Evolutionary conservation across 305 asterid genomes (phyloP), one percentile per base, ranked within the genome.

Genomic region (Fraxinus dipetala): DNA sequence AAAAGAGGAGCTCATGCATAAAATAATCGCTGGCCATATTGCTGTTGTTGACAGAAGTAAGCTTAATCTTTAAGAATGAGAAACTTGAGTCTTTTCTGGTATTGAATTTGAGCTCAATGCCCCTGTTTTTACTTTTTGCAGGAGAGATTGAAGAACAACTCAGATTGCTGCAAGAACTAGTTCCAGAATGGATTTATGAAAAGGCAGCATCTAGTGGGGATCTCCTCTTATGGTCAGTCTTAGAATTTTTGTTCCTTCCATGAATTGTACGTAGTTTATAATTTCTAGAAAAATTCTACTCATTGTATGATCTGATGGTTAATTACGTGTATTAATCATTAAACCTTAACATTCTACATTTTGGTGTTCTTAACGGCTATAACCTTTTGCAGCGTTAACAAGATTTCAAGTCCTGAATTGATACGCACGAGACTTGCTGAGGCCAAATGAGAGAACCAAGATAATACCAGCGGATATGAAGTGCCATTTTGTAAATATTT

Each of bases 181-280:
- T 90, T 81, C 98, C 98, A 0, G 99, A 96, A 76, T 96, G 98
- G 98, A 92, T 94, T 80, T 80, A 85, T 20, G 96, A 92, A 79
- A 92, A 92, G 85, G 13, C 81, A 28, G 78, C 87, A 3, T 81
- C 82, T 56, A 91, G 90, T 9, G 98, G 96, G 20, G 94, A 92
- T 85, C 82, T 86, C 82, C 90, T 92, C 79, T 11, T 95, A 69
- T 85, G 92, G 98, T 91, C 86, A 85, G 89, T 76, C 75, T 14
- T 79, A 2, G 26, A 51, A 18, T 72, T 63, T 48, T 32, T 24
- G n/a, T 40, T 78, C 32, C 14, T 59, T 18, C 54, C 8, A 22
- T 32, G 4, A 35, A 22, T 34, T 72, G 28, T 70, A 70, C 35
- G 11, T 48, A 2, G 9, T 54, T 20, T 7, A 35, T 38, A 34